Evolutionary conservation across 768 basidiomycete genomes (phyloP).

Genomic region (Podaxis pistillaris): DNA sequence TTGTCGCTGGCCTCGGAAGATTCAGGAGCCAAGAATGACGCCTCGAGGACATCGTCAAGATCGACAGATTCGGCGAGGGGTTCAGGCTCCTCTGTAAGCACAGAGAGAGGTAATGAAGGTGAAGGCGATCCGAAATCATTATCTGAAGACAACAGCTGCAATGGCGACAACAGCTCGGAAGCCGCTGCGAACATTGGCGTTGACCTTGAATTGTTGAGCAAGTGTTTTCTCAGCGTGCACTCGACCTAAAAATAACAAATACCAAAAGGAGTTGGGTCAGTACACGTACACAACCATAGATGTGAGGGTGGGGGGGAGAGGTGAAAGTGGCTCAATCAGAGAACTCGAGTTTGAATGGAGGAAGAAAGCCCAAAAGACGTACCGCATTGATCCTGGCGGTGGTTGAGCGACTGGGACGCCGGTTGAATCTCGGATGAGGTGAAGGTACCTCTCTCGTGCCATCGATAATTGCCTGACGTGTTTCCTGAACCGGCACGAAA

Average conservation of each 20-base stretch:
- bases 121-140: constrained; percentile 14
- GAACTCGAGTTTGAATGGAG: constrained; percentile 8
- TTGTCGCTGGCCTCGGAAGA: constrained; percentile 22
- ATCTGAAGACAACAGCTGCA: constrained; percentile 10
- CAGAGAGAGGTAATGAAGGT: constrained; percentile 12
- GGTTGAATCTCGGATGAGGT: constrained; percentile 46
- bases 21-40: constrained; percentile 66
- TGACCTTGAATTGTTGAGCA: constrained; percentile 24
- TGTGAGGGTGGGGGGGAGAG: background rate
- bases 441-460: constrained; percentile 45
- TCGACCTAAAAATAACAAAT: constrained; percentile 31
- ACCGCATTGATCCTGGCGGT: constrained; percentile 22
- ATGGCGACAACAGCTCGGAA: constrained; percentile 8
- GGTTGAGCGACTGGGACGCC: constrained; percentile 19
- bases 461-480: constrained; percentile 45
- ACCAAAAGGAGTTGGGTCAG: constrained; percentile 18
- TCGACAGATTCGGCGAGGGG: constrained; percentile 49
- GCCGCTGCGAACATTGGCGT: constrained; percentile 22
- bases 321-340: constrained; percentile 12
- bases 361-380: constrained; percentile 17
- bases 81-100: constrained; percentile 32
- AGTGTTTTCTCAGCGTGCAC: constrained; percentile 31
- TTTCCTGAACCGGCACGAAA: constrained; percentile 36
- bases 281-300: constrained; percentile 11
- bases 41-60: constrained; percentile 76